Evolutionary conservation across 371 early-diverging fungal genomes (phyloP).

Genomic region (Saksenaea oblongispora): DNA sequence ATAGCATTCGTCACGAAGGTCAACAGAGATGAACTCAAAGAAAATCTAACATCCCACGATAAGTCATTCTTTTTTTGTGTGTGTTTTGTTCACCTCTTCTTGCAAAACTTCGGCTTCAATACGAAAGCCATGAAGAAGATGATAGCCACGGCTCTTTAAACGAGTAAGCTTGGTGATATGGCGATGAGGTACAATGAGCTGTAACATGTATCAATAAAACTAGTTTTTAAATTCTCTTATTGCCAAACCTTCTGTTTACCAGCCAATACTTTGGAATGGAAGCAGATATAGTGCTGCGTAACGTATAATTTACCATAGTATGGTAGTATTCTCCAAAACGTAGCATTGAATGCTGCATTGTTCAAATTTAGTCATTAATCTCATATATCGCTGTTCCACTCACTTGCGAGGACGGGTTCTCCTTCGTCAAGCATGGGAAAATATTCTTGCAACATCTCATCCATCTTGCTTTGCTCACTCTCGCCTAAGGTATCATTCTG

Average conservation of each 20-base stretch:
- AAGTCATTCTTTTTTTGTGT: not conserved
- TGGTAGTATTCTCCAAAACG: slow-evolving; percentile 50
- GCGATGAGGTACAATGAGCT: slow-evolving; percentile 38
- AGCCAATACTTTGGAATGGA: slow-evolving; percentile 60
- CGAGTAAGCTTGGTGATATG: slow-evolving; percentile 36
- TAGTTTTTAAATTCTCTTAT: slow-evolving; percentile 2
- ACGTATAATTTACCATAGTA: slow-evolving; percentile 65
- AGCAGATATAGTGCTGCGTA: slow-evolving; percentile 64
- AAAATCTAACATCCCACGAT: slow-evolving; percentile 22
- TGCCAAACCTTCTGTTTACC: slow-evolving; percentile 48
- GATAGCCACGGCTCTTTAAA: slow-evolving; percentile 32
- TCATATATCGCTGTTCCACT: not conserved
- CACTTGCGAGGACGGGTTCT: slow-evolving; percentile 56
- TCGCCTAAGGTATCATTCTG: slow-evolving; percentile 10
- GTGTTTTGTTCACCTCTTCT: slow-evolving; percentile 28
- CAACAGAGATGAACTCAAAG: slow-evolving; percentile 39
- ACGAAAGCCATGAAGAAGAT: slow-evolving; percentile 31
- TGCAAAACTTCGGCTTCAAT: slow-evolving; percentile 31
- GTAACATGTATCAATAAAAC: not conserved
- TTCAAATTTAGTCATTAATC: not conserved
- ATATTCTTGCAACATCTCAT: slow-evolving; percentile 42
- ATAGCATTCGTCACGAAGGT: slow-evolving; percentile 33
- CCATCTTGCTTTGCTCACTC: slow-evolving; percentile 16
- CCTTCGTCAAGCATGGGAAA: slow-evolving; percentile 59
- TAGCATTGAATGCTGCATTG: slow-evolving; percentile 32